Percentiles rank a stretch among this genome's conserved stretches.
Evolutionary conservation across 2,329 filamentous ascomycete genomes (phyloP).

Genomic region (Fusarium acutatum): DNA sequence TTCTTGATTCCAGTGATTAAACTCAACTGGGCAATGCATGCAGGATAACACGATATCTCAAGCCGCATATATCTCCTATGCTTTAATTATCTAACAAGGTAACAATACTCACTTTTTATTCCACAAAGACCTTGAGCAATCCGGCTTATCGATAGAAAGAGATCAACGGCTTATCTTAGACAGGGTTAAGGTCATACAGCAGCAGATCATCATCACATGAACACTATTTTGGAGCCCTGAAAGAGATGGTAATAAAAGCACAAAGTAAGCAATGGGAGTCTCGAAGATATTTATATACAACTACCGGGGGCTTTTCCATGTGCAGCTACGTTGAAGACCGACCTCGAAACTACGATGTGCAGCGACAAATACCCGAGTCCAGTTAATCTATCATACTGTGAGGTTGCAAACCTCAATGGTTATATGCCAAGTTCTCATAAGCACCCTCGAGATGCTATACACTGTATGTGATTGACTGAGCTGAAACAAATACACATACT

Average conservation of each 20-base stretch:
- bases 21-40: background rate
- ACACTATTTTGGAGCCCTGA: background rate
- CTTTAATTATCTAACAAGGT: background rate
- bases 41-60: background rate
- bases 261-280: background rate
- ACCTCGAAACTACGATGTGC: background rate
- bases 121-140: background rate
- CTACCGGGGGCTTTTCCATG: background rate
- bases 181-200: background rate
- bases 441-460: background rate
- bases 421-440: background rate
- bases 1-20: background rate
- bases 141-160: background rate
- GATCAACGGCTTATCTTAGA: background rate
- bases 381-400: background rate
- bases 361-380: background rate
- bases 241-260: background rate
- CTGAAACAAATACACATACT: background rate
- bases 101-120: background rate
- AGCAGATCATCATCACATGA: background rate
- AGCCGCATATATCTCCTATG: background rate
- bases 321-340: background rate
- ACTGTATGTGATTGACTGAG: background rate
- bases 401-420: background rate
- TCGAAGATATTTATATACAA: background rate